These are phyloP conservation scores for Mycogone perniciosa DNA, from an alignment of 2,329 filamentous ascomycete genomes.

Conservation along the genomic window DNA sequence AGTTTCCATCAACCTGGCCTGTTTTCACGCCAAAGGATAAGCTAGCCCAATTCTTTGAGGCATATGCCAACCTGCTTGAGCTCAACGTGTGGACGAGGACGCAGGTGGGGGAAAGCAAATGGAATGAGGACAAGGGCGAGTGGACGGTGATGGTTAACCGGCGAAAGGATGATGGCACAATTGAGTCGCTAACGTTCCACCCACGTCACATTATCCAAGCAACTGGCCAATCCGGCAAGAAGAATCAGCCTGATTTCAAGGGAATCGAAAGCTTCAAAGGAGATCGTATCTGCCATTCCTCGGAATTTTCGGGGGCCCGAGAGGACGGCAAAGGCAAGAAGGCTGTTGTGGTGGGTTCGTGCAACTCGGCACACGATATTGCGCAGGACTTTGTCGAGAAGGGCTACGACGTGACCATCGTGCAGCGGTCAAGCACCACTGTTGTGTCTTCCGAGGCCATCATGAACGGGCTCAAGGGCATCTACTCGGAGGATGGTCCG, in stretches of 20 bases:
- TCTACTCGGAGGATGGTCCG: constrained; percentile 48
- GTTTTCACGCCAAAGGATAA: constrained; percentile 69
- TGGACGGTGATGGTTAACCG: constrained; percentile 54
- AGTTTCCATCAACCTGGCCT: constrained; percentile 60
- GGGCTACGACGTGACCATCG: constrained; percentile 61
- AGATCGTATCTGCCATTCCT: constrained; percentile 54
- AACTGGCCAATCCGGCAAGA: constrained; percentile 63
- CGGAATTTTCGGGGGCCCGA: constrained; percentile 49
- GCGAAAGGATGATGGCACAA: constrained; percentile 40
- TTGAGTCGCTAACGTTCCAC: constrained; percentile 47
- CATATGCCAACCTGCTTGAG: constrained; percentile 58
- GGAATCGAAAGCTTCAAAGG: constrained; percentile 54
- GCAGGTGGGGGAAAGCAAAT: constrained; percentile 40
- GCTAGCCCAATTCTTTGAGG: constrained; percentile 61
- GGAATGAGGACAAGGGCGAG: constrained; percentile 39
- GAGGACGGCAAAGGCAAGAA: constrained; percentile 46
- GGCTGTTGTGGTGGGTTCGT: constrained; percentile 60
- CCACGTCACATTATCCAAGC: constrained; percentile 61
- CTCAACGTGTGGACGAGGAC: constrained; percentile 60
- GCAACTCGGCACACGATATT: constrained; percentile 65
- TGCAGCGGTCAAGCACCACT: constrained; percentile 61
- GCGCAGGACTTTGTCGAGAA: constrained; percentile 61
- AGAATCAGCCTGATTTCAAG: constrained; percentile 51
- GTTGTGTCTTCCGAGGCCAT: constrained; percentile 53
- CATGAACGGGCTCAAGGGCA: constrained; percentile 42